These are phyloP conservation scores for Iberis amara DNA, from an alignment of 441 rosid genomes.

Conservation along the genomic window DNA sequence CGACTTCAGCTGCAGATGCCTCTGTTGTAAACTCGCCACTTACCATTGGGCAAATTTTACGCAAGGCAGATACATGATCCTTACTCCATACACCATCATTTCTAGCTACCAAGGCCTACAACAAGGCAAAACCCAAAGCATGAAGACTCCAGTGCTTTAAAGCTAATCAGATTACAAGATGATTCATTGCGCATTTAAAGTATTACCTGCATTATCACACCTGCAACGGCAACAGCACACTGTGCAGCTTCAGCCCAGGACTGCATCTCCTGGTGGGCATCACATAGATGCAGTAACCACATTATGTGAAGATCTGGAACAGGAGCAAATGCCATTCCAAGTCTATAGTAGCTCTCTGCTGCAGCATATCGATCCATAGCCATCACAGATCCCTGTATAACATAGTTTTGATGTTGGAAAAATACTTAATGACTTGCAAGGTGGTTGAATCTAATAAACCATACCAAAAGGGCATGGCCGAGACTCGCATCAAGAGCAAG, in stretches of 20 bases:
- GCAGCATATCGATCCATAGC: constrained; percentile 91
- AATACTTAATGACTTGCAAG: constrained; percentile 18
- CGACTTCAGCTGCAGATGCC: constrained; percentile 98
- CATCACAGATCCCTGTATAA: constrained; percentile 70
- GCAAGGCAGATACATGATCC: constrained; percentile 78
- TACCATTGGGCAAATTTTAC: constrained; percentile 95
- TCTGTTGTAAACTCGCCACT: constrained; percentile 80
- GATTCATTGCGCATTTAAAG: constrained; percentile 6
- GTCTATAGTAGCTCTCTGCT: constrained; percentile 96
- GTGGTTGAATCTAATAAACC: constrained; percentile 25
- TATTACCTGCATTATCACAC: constrained; percentile 97
- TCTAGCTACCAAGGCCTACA: constrained; percentile 93
- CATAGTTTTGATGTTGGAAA: constrained; percentile 13
- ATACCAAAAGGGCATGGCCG: constrained; percentile 95
- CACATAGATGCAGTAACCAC: constrained; percentile 99
- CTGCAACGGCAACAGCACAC: constrained; percentile 99
- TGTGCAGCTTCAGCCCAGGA: constrained; percentile 99
- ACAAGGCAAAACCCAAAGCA: constrained; percentile 13
- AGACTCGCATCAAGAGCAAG: constrained; percentile 96
- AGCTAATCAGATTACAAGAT: constrained; percentile 6
- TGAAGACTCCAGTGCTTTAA: not conserved
- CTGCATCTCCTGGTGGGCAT: constrained; percentile 99
- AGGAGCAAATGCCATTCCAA: constrained; percentile 98
- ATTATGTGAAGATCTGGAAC: constrained; percentile 99
- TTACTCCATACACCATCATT: constrained; percentile 98